These are phyloP conservation scores for Adansonia gregorii DNA, from an alignment of 441 rosid genomes.

Conservation along the genomic window DNA sequence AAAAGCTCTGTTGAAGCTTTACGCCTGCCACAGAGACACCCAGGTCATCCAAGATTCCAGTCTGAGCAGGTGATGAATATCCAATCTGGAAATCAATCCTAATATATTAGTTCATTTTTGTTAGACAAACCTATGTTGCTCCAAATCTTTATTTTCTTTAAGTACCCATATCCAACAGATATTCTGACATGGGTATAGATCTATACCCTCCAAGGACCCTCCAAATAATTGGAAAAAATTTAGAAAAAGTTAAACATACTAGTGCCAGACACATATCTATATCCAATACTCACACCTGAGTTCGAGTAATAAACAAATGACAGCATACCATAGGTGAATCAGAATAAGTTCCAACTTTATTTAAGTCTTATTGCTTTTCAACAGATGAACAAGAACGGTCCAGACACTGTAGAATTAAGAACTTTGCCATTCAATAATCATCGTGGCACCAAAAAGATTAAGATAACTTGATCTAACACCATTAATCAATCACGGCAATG, in stretches of 20 bases:
- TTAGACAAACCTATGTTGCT: no score
- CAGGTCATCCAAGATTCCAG: constrained; percentile 62
- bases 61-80: constrained; percentile 79
- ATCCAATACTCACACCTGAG: no score
- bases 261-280: no score
- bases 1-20: neutral
- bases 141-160: no score
- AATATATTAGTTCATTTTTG: constrained; percentile 7
- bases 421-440: constrained; percentile 6
- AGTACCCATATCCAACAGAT: no score
- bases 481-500: no score
- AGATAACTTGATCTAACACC: no score
- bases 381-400: neutral
- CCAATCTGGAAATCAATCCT: constrained; percentile 52
- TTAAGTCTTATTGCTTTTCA: neutral
- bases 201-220: no score
- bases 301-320: neutral
- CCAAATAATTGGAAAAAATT: no score
- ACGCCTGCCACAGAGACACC: constrained; percentile 70
- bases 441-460: no score
- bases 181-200: no score
- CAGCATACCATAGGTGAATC: neutral
- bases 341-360: neutral
- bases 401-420: neutral
- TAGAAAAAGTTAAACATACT: no score